Conservation (phyloP, 73 alveolate genomes). For the Paramecium sexaurelia region DNA sequence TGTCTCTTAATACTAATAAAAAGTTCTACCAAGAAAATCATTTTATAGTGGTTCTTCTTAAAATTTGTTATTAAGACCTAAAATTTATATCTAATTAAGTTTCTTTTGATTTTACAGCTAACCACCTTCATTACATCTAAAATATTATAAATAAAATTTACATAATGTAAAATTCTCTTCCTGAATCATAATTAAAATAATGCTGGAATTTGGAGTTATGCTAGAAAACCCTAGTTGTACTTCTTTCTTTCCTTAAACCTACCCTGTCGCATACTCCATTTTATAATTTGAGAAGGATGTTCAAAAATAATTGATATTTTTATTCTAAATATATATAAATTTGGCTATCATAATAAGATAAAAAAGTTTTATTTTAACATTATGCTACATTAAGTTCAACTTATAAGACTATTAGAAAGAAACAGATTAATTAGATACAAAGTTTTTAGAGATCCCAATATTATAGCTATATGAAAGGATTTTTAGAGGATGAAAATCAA, state of each 20-base stretch:
- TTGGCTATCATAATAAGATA: too few relatives aligned
- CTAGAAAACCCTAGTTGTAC: background rate
- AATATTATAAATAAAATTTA: background rate
- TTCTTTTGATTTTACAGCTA: background rate
- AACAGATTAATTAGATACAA: too few relatives aligned
- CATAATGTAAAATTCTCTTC: slow-evolving; percentile 11
- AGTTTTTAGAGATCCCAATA: too few relatives aligned
- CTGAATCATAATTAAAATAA: background rate
- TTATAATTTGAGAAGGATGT: too few relatives aligned
- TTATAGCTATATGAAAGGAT: too few relatives aligned
- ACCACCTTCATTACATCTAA: slow-evolving; percentile 26
- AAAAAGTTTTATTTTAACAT: too few relatives aligned
- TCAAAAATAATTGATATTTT: too few relatives aligned
- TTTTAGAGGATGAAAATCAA: too few relatives aligned
- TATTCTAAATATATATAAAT: too few relatives aligned
- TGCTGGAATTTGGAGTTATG: background rate
- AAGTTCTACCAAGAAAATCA: background rate
- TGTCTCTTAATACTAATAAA: background rate
- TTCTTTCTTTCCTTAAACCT: slow-evolving; percentile 15
- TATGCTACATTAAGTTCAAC: too few relatives aligned
- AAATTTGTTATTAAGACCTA: background rate
- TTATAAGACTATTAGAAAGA: too few relatives aligned
- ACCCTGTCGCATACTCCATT: slow-evolving; percentile 4
- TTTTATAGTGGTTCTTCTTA: slow-evolving; percentile 9
- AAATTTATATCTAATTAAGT: background rate